Conservation (phyloP, 306 rosid species). For the Trifolium subterraneum region DNA sequence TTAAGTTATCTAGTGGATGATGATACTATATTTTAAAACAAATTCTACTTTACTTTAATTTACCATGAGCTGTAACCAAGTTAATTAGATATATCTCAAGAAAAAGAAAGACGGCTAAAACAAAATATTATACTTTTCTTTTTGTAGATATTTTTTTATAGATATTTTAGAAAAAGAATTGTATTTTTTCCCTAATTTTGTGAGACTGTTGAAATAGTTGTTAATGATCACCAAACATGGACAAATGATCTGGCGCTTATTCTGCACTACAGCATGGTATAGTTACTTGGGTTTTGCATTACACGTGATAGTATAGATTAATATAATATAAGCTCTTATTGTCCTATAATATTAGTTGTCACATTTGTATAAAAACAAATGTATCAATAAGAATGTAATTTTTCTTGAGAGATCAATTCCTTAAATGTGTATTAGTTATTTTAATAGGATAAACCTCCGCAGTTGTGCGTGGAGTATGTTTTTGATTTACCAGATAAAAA, state of each 20-base stretch:
- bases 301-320: not conserved
- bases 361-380: no score
- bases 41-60: no score
- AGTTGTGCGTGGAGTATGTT: no score
- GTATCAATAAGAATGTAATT: no score
- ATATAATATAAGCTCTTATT: not conserved
- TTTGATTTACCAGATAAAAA: no score
- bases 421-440: no score
- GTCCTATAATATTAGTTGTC: no score
- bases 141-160: not conserved
- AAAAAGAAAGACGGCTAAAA: not conserved
- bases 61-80: slow-evolving; percentile 15
- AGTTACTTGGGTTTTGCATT: not conserved
- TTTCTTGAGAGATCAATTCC: no score
- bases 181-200: not conserved
- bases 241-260: not conserved
- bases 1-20: not conserved
- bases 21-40: not conserved
- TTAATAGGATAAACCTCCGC: no score
- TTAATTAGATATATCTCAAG: not conserved
- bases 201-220: not conserved
- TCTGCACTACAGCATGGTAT: not conserved
- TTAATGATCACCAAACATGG: not conserved
- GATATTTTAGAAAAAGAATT: not conserved
- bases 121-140: not conserved